Conservation (phyloP, 2,329 filamentous ascomycete species). For the Intubia oerlemansii region DNA sequence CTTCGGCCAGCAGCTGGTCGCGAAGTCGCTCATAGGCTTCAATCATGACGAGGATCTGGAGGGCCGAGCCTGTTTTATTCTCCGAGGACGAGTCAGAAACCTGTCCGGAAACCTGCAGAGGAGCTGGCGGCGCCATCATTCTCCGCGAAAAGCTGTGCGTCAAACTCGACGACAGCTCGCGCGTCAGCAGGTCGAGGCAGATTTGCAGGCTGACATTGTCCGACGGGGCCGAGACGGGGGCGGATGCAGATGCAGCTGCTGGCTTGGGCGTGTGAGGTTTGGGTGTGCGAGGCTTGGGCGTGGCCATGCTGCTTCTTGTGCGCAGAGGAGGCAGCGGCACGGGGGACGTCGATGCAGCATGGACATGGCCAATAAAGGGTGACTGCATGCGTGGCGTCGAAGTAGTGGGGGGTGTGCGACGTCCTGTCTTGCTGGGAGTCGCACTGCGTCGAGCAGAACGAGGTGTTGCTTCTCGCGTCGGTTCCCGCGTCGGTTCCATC, state of each 20-base stretch:
- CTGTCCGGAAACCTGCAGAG: too few species aligned
- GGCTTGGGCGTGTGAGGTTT: neutral
- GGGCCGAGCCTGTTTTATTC: conserved; percentile 21
- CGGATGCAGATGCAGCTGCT: conserved; percentile 2
- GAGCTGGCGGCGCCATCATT: neutral
- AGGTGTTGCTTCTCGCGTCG: too few species aligned
- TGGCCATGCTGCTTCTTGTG: neutral
- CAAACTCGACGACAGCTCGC: conserved; percentile 24
- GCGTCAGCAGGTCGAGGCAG: conserved; percentile 26
- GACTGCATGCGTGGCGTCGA: too few species aligned
- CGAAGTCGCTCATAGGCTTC: conserved; percentile 33
- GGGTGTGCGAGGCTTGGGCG: neutral
- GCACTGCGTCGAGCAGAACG: too few species aligned
- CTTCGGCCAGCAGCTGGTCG: conserved; percentile 18
- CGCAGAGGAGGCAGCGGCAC: conserved; percentile 11
- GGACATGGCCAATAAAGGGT: too few species aligned
- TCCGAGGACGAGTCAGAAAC: too few species aligned
- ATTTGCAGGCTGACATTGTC: conserved; percentile 25
- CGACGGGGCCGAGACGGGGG: conserved; percentile 7
- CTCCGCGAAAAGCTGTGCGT: conserved; percentile 1
- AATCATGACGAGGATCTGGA: conserved; percentile 36
- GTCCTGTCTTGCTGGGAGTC: too few species aligned
- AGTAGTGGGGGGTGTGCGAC: too few species aligned
- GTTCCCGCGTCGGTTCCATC: too few species aligned
- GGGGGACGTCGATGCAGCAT: too few species aligned